Conservation (phyloP, 73 alveolate genomes). For the Paramecium biaurelia region DNA sequence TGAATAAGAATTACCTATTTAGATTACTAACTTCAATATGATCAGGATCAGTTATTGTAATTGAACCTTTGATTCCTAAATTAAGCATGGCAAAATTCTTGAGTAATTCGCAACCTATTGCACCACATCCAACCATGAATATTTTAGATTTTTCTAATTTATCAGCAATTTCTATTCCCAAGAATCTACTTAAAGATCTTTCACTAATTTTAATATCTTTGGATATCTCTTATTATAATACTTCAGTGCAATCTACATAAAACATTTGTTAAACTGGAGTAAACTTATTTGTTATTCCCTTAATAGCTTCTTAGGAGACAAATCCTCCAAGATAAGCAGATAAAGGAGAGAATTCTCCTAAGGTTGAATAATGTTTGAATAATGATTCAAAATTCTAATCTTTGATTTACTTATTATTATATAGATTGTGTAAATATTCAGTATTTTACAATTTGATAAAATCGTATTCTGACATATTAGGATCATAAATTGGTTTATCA, state of each 20-base stretch:
- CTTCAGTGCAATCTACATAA: constrained; percentile 83
- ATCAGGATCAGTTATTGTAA: constrained; percentile 96
- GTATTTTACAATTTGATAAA: constrained; percentile 72
- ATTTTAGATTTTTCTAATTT: constrained; percentile 41
- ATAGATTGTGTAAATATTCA: constrained; percentile 65
- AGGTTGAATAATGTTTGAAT: constrained; percentile 60
- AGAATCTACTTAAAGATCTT: background rate
- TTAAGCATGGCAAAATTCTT: constrained; percentile 94
- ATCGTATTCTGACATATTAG: constrained; percentile 69
- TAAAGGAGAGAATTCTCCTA: constrained; percentile 60
- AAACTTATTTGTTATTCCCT: constrained; percentile 92
- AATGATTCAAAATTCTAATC: constrained; percentile 46
- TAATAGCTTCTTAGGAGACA: constrained; percentile 90
- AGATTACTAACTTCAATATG: constrained; percentile 93
- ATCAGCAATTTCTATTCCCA: constrained; percentile 34
- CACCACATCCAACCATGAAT: constrained; percentile 93
- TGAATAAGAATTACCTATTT: constrained; percentile 93
- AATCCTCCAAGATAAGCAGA: constrained; percentile 93
- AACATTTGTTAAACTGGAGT: constrained; percentile 85
- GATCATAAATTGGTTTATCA: constrained; percentile 68
- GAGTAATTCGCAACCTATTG: constrained; percentile 93
- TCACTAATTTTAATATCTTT: background rate
- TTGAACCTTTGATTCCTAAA: constrained; percentile 76
- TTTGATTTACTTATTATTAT: constrained; percentile 45
- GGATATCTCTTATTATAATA: constrained; percentile 67